phyloP scores from a whole-genome alignment of 2,329 filamentous ascomycete species.

The Colletotrichum cereale region DNA sequence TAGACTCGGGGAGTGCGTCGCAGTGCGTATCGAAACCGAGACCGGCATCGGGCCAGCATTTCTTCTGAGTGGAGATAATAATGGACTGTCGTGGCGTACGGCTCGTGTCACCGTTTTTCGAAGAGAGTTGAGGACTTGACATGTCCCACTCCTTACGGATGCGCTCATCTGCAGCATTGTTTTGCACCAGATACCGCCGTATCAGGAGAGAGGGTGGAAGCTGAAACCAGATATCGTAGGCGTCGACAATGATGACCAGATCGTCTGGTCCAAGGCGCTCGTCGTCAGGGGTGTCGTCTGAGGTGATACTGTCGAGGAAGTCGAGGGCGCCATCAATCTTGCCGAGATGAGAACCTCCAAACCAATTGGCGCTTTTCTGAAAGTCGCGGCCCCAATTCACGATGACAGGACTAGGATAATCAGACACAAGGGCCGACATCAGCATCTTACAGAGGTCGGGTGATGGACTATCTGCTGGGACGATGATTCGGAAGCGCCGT shows the following conservation, averaged over 20 bases:
- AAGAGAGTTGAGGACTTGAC: background rate
- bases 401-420: slow-evolving; percentile 47
- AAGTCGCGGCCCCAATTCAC: slow-evolving; percentile 46
- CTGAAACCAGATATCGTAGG: slow-evolving; percentile 56
- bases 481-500: slow-evolving; percentile 45
- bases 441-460: slow-evolving; percentile 50
- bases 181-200: slow-evolving; percentile 51
- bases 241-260: slow-evolving; percentile 52
- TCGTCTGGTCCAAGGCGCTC: slow-evolving; percentile 45
- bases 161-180: slow-evolving; percentile 50
- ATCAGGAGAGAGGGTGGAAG: slow-evolving; percentile 53
- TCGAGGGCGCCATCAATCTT: slow-evolving; percentile 46
- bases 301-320: slow-evolving; percentile 43
- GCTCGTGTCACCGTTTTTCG: background rate
- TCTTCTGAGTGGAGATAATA: slow-evolving; percentile 44
- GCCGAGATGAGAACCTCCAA: slow-evolving; percentile 46
- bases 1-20: slow-evolving; percentile 44
- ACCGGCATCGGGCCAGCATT: slow-evolving; percentile 42
- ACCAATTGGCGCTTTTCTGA: slow-evolving; percentile 31
- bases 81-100: slow-evolving; percentile 46
- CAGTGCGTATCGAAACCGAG: slow-evolving; percentile 44
- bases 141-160: slow-evolving; percentile 44
- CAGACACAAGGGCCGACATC: slow-evolving; percentile 46
- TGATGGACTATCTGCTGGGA: slow-evolving; percentile 45
- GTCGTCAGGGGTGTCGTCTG: slow-evolving; percentile 23